These are phyloP conservation scores for Cystoderma amianthinum DNA, from an alignment of 768 basidiomycete species.

Conservation along the genomic window DNA sequence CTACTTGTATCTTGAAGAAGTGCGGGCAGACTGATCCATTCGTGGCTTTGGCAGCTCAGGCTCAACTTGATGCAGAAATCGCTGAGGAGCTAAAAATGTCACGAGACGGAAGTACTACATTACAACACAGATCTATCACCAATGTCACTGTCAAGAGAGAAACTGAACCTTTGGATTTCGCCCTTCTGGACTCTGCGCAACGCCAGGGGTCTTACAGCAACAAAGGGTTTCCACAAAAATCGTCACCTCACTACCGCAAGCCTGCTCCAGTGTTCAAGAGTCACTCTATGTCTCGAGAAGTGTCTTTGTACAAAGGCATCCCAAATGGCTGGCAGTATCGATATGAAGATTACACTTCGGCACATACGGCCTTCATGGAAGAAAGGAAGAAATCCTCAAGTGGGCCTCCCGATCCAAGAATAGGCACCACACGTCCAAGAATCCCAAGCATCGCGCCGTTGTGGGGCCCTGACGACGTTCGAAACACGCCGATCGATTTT, in stretches of 20 bases:
- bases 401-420: conserved; percentile 5
- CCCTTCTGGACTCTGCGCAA: neutral
- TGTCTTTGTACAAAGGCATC: conserved; percentile 37
- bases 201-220: neutral
- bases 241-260: neutral
- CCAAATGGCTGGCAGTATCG: conserved; percentile 42
- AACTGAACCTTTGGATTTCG: neutral
- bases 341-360: conserved; percentile 24
- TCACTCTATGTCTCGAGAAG: conserved; percentile 35
- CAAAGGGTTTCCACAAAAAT: neutral
- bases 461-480: conserved; percentile 15
- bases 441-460: conserved; percentile 34
- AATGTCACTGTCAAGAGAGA: neutral
- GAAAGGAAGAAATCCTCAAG: conserved; percentile 13
- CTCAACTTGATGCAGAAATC: neutral
- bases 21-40: conserved; percentile 13
- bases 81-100: neutral
- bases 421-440: conserved; percentile 19
- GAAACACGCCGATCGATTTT: conserved; percentile 8
- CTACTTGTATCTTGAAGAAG: conserved; percentile 56
- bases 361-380: conserved; percentile 27
- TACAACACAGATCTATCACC: neutral
- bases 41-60: neutral
- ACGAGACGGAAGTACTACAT: neutral
- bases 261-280: conserved; percentile 9